These are phyloP conservation scores for Pichia sorboxylosa DNA, from an alignment of 1,139 yeast species.

Conservation along the genomic window DNA sequence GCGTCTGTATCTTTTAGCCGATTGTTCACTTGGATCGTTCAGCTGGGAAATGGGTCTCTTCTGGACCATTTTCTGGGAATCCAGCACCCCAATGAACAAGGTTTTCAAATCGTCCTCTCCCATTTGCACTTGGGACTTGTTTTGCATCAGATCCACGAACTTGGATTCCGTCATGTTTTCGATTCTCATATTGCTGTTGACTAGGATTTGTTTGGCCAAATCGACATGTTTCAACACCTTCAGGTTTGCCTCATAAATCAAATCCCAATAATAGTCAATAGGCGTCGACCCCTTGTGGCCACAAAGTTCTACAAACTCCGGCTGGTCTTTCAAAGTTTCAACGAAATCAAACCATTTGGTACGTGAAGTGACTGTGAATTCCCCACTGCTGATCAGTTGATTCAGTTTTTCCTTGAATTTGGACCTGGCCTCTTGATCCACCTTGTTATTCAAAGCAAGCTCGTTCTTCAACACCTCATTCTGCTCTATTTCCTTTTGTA, in stretches of 20 bases:
- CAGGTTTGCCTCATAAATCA: slow-evolving; percentile 52
- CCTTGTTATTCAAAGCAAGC: slow-evolving; percentile 33
- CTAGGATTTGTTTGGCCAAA: slow-evolving; percentile 40
- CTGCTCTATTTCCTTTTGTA: slow-evolving; percentile 29
- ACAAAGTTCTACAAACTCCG: slow-evolving; percentile 47
- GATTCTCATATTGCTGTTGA: slow-evolving; percentile 21
- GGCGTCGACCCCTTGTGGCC: slow-evolving; percentile 79
- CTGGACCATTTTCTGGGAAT: not conserved
- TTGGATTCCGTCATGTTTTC: slow-evolving; percentile 6
- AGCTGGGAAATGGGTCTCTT: not conserved
- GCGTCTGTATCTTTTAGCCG: no score
- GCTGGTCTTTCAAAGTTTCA: slow-evolving; percentile 42
- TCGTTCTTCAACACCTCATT: slow-evolving; percentile 27
- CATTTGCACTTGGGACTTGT: slow-evolving; percentile 7
- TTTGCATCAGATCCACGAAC: slow-evolving; percentile 16
- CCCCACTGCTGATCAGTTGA: slow-evolving; percentile 20
- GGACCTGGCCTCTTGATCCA: slow-evolving; percentile 58
- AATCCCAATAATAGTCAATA: slow-evolving; percentile 67
- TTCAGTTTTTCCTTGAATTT: slow-evolving; percentile 39
- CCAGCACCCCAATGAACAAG: slow-evolving; percentile 1
- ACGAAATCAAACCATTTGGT: slow-evolving; percentile 52
- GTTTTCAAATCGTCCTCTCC: slow-evolving; percentile 18
- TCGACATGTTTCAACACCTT: slow-evolving; percentile 48
- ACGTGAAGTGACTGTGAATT: slow-evolving; percentile 35
- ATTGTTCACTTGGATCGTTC: no score